Percentiles rank a stretch among this genome's conserved stretches.
phyloP scores from a whole-genome alignment of 2,329 filamentous ascomycete species.

The Penicillium sp. region DNA sequence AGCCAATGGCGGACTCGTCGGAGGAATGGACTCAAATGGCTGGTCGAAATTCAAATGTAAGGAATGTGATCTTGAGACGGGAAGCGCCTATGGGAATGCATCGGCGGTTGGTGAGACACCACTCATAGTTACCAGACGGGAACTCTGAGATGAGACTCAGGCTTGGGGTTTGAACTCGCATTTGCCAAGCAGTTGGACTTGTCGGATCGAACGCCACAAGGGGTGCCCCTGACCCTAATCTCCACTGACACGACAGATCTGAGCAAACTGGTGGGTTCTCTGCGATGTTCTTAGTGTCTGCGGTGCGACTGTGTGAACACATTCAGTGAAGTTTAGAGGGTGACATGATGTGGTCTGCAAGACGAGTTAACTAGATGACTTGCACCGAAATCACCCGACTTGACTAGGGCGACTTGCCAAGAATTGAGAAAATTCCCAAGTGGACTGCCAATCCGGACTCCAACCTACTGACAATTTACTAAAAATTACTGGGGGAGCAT shows the following conservation, averaged over 20 bases:
- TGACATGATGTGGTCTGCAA: not conserved
- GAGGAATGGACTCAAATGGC: not conserved
- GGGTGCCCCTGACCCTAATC: not conserved
- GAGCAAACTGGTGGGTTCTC: not conserved
- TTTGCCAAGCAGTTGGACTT: not conserved
- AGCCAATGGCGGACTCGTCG: not conserved
- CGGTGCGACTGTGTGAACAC: no score
- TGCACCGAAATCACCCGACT: not conserved
- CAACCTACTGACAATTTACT: no score
- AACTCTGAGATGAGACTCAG: not conserved
- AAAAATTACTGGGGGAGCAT: no score
- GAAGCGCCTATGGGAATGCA: not conserved
- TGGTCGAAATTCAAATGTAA: conserved; percentile 1
- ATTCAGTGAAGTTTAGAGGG: no score
- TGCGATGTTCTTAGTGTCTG: no score
- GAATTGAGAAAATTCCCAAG: not conserved
- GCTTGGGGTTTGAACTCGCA: not conserved
- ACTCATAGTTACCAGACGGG: not conserved
- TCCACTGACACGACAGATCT: not conserved
- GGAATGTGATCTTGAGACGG: not conserved
- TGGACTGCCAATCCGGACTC: not conserved
- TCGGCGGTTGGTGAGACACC: not conserved
- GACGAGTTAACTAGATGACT: not conserved
- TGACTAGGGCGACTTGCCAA: not conserved
- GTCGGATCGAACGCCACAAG: conserved; percentile 1